Percentiles rank a stretch among this genome's conserved stretches.
These are phyloP conservation scores for Chlorencoelia australis DNA, from an alignment of 2,329 filamentous ascomycete genomes.

Conservation along the genomic window DNA sequence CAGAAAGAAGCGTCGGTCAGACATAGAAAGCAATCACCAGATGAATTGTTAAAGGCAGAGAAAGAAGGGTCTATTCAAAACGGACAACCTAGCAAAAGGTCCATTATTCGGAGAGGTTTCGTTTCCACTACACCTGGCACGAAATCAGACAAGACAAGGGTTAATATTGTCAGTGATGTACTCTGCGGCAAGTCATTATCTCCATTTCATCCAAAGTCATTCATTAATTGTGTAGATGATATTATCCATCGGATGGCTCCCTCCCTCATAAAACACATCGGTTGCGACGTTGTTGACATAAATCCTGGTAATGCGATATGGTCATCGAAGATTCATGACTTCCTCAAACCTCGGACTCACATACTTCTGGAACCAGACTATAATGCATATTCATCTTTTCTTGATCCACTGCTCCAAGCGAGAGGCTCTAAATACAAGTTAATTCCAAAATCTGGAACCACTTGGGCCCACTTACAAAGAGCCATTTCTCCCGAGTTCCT, in stretches of 20 bases:
- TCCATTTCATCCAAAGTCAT: background rate
- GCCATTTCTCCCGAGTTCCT: slow-evolving; percentile 42
- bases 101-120: no score
- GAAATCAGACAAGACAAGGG: slow-evolving; percentile 30
- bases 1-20: no score
- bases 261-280: slow-evolving; percentile 57
- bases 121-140: no score
- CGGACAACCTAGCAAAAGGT: no score
- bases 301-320: slow-evolving; percentile 73
- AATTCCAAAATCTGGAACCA: slow-evolving; percentile 45
- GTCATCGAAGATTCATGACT: slow-evolving; percentile 66
- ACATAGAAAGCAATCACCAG: no score
- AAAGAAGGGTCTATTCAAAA: no score
- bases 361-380: slow-evolving; percentile 68
- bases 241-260: slow-evolving; percentile 54
- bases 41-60: no score
- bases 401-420: slow-evolving; percentile 45
- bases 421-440: slow-evolving; percentile 39
- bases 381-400: slow-evolving; percentile 46
- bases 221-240: slow-evolving; percentile 18
- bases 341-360: slow-evolving; percentile 70
- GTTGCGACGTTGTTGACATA: slow-evolving; percentile 80
- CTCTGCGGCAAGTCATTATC: slow-evolving; percentile 32
- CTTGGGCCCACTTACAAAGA: slow-evolving; percentile 47
- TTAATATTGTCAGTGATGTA: slow-evolving; percentile 42